phyloP scores from a whole-genome alignment of 2,329 filamentous ascomycete species.

The Penicillium sp. region DNA sequence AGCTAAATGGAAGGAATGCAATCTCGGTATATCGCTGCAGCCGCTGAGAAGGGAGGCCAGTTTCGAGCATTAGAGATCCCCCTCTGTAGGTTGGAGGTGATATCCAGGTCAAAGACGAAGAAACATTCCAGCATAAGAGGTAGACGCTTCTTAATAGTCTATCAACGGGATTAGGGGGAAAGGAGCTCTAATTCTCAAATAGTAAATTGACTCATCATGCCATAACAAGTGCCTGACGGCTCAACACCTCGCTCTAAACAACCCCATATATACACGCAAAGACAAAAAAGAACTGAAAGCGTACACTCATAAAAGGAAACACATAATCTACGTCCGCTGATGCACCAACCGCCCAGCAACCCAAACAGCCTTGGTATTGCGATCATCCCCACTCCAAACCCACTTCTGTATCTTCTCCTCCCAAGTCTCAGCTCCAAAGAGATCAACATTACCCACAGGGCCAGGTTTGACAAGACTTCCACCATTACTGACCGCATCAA shows the following conservation, averaged over 20 bases:
- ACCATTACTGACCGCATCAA: conserved; percentile 1
- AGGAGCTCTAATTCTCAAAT: too few relatives aligned
- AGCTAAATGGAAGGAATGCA: too few relatives aligned
- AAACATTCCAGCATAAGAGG: too few relatives aligned
- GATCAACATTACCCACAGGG: conserved; percentile 64
- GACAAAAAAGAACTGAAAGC: background rate
- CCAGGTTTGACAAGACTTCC: conserved; percentile 37
- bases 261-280: background rate
- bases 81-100: too few relatives aligned
- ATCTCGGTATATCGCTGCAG: too few relatives aligned
- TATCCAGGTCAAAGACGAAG: too few relatives aligned
- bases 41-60: too few relatives aligned
- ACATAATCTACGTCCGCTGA: conserved; percentile 14
- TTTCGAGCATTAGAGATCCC: too few relatives aligned
- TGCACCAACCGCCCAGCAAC: conserved; percentile 80
- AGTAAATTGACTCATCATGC: background rate
- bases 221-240: background rate
- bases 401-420: conserved; percentile 85
- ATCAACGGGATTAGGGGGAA: too few relatives aligned
- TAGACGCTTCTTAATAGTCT: too few relatives aligned
- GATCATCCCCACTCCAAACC: conserved; percentile 88
- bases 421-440: conserved; percentile 92
- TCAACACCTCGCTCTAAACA: background rate
- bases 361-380: conserved; percentile 87
- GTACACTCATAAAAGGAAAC: background rate